A percentile compares a stretch with the other conserved stretches of the same genome.
Conservation (phyloP, 192 early-diverging fungal species). For the Jimgerdemannia lactiflua region DNA sequence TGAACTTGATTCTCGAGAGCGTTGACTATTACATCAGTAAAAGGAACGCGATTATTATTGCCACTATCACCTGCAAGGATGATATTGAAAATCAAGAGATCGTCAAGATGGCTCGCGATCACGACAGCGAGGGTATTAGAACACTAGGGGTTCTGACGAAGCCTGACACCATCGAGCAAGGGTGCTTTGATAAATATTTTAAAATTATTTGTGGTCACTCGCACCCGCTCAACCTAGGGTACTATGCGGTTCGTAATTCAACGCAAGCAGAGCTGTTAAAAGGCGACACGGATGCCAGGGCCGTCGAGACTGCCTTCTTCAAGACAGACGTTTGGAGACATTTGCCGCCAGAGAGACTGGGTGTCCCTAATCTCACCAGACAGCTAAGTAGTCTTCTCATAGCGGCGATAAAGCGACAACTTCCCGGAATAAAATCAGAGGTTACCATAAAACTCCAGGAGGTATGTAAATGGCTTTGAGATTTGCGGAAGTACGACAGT, state of each 20-base stretch:
- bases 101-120: slow-evolving; percentile 12
- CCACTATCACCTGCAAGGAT: no score
- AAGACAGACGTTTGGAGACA: not conserved
- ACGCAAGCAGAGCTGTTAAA: not conserved
- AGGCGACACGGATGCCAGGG: not conserved
- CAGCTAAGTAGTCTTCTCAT: not conserved
- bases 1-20: no score
- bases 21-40: no score
- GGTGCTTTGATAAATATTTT: slow-evolving; percentile 47
- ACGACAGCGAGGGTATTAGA: slow-evolving; percentile 44
- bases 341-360: not conserved
- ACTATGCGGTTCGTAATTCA: slow-evolving; percentile 52
- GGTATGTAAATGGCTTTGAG: not conserved
- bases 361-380: not conserved
- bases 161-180: slow-evolving; percentile 57
- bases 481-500: no score
- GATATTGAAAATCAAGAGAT: no score
- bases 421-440: not conserved
- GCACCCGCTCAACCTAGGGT: slow-evolving; percentile 45
- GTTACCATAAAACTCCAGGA: not conserved
- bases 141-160: slow-evolving; percentile 63
- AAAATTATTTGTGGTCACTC: slow-evolving; percentile 44
- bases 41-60: no score
- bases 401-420: not conserved
- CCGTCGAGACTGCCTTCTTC: not conserved